Conservation (phyloP, 2,329 filamentous ascomycete species). For the Calonectria fujianensis region DNA sequence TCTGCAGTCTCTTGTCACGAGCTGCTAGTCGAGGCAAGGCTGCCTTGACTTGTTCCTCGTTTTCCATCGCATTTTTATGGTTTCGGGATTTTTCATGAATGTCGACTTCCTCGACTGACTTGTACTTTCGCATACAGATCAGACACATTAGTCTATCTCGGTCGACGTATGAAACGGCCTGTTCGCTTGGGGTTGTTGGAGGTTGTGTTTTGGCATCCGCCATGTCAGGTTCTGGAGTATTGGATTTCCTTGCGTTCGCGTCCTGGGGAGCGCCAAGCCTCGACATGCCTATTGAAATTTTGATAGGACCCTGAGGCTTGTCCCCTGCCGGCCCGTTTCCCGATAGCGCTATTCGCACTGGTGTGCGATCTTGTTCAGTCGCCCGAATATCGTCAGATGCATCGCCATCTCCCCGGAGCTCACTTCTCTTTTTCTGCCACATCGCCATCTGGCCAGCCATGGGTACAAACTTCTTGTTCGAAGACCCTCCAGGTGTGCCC, state of each 20-base stretch:
- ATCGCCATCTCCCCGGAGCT: conserved; percentile 57
- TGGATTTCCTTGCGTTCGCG: conserved; percentile 34
- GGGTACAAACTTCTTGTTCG: conserved; percentile 62
- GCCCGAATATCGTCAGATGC: conserved; percentile 32
- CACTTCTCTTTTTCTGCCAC: conserved; percentile 67
- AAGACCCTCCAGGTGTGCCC: conserved; percentile 52
- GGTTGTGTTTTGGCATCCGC: conserved; percentile 26
- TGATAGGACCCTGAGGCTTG: conserved; percentile 54
- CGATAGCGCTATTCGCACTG: conserved; percentile 49
- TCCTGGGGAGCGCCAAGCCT: conserved; percentile 45
- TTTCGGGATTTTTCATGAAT: conserved; percentile 66
- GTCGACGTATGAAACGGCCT: conserved; percentile 74
- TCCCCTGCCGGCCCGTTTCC: conserved; percentile 41
- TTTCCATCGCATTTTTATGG: conserved; percentile 63
- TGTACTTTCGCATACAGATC: conserved; percentile 69
- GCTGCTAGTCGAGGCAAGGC: conserved; percentile 64
- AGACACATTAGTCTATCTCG: conserved; percentile 68
- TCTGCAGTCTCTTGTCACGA: conserved; percentile 61
- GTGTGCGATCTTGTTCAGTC: conserved; percentile 47
- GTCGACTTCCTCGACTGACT: conserved; percentile 64
- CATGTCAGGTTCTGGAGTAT: conserved; percentile 38
- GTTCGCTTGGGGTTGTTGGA: conserved; percentile 29
- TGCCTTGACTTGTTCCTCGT: conserved; percentile 69
- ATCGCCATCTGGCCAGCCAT: conserved; percentile 67
- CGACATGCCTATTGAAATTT: conserved; percentile 58